Conservation (phyloP, 768 basidiomycete genomes). For the Russula vinacea region DNA sequence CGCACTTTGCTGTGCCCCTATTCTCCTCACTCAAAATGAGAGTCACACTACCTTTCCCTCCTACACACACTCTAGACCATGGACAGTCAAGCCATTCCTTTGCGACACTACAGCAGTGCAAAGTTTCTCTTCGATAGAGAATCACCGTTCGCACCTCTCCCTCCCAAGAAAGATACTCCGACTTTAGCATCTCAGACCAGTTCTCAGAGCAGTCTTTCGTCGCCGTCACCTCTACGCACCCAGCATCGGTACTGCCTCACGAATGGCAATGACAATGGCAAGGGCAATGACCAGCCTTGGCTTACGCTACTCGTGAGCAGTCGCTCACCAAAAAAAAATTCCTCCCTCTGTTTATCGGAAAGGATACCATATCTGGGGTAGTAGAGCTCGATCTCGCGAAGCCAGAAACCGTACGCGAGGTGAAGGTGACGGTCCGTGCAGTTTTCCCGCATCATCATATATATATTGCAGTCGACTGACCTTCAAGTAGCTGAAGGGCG, state of each 20-base stretch:
- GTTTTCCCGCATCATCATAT: background rate
- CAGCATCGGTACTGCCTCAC: constrained; percentile 46
- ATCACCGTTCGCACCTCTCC: background rate
- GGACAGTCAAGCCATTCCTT: background rate
- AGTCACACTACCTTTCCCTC: background rate
- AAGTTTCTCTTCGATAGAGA: background rate
- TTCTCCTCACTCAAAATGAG: background rate
- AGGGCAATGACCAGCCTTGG: constrained; percentile 47
- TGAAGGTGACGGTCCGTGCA: constrained; percentile 46
- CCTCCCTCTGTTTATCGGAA: constrained; percentile 47
- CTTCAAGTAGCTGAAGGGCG: constrained; percentile 16
- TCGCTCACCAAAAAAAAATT: constrained; percentile 39
- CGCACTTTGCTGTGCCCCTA: too few relatives aligned
- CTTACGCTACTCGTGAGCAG: constrained; percentile 47
- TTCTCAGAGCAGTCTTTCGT: background rate
- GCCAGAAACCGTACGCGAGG: constrained; percentile 47
- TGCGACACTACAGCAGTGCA: background rate
- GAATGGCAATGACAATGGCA: constrained; percentile 35
- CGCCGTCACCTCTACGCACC: background rate
- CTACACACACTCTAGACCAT: background rate
- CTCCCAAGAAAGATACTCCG: background rate
- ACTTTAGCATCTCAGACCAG: background rate
- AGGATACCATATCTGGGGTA: constrained; percentile 48
- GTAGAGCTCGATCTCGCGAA: constrained; percentile 52
- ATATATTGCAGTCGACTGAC: background rate